These are phyloP conservation scores for Termitomyces sp. DNA, from an alignment of 768 basidiomycete genomes.

Conservation along the genomic window DNA sequence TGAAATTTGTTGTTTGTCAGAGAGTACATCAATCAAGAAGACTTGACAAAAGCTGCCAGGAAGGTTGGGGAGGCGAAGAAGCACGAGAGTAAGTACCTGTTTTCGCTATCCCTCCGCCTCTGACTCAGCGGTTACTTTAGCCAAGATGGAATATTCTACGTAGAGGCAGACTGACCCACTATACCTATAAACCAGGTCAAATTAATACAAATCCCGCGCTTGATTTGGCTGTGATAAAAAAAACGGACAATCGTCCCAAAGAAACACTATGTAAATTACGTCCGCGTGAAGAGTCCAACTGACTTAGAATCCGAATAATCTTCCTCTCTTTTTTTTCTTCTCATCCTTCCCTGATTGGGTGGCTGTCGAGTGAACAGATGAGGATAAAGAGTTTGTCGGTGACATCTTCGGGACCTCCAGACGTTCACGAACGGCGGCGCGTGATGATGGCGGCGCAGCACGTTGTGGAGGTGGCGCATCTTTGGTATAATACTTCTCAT, in stretches of 20 bases:
- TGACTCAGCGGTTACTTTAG: conserved; percentile 20
- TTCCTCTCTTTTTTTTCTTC: conserved; percentile 76
- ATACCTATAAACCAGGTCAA: conserved; percentile 2
- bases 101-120: neutral
- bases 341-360: conserved; percentile 38
- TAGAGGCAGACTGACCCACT: conserved; percentile 18
- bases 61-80: conserved; percentile 98
- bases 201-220: neutral
- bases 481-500: conserved; percentile 68
- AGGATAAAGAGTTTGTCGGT: conserved; percentile 48
- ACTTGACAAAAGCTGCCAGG: conserved; percentile 91
- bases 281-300: conserved; percentile 5
- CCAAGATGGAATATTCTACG: conserved; percentile 51
- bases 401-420: conserved; percentile 37
- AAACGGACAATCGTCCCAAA: conserved; percentile 10
- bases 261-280: conserved; percentile 17
- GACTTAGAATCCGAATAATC: conserved; percentile 60
- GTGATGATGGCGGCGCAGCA: conserved; percentile 30
- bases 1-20: conserved; percentile 28
- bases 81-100: conserved; percentile 75
- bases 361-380: conserved; percentile 33
- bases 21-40: conserved; percentile 91
- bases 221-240: neutral
- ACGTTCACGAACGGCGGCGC: conserved; percentile 25
- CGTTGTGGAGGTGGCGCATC: conserved; percentile 55